These are phyloP conservation scores for Teratosphaeria zuluensis DNA, from an alignment of 2,329 filamentous ascomycete species.

Conservation along the genomic window DNA sequence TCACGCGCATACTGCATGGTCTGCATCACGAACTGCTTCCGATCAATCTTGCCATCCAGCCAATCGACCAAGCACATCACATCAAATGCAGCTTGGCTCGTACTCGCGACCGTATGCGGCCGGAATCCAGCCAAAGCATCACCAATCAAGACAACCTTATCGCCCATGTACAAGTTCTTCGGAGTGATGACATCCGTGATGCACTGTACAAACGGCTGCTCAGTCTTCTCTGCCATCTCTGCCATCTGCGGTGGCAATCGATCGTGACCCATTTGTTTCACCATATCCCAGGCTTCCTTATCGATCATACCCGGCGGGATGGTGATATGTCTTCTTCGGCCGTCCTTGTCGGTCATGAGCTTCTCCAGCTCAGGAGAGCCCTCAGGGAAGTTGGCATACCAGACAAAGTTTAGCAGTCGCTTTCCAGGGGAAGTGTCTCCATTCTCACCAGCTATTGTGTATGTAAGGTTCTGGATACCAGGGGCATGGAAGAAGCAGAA, in stretches of 20 bases:
- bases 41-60: conserved; percentile 28
- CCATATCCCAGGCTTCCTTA: conserved; percentile 31
- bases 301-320: conserved; percentile 34
- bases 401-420: conserved; percentile 39
- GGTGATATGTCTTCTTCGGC: conserved; percentile 31
- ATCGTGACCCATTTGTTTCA: conserved; percentile 24
- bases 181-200: conserved; percentile 34
- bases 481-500: conserved; percentile 33
- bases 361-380: conserved; percentile 29
- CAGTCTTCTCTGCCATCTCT: conserved; percentile 31
- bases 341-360: conserved; percentile 36
- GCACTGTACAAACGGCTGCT: conserved; percentile 36
- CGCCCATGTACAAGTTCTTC: conserved; percentile 30
- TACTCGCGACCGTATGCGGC: conserved; percentile 37
- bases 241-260: conserved; percentile 31
- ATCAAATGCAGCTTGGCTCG: conserved; percentile 38
- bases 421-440: conserved; percentile 30
- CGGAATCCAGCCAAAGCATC: conserved; percentile 38
- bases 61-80: conserved; percentile 32
- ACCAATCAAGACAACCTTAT: conserved; percentile 36
- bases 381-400: conserved; percentile 35
- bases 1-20: conserved; percentile 30
- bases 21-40: conserved; percentile 28
- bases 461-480: conserved; percentile 25
- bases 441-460: conserved; percentile 35